phyloP scores from a whole-genome alignment of 2,329 filamentous ascomycete genomes.

The Orbilia brochopaga region DNA sequence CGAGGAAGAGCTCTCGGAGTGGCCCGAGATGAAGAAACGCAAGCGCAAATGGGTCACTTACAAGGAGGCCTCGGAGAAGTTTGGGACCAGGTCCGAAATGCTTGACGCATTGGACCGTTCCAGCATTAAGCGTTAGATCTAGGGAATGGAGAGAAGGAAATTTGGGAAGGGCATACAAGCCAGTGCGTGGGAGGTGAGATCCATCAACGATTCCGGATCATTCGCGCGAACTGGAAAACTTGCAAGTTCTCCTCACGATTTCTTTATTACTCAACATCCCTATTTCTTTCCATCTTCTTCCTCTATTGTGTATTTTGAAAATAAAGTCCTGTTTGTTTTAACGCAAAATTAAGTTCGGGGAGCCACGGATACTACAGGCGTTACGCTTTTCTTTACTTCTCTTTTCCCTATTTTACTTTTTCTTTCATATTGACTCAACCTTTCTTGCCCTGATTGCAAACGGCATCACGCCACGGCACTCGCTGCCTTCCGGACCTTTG shows the following conservation, averaged over 20 bases:
- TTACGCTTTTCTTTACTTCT: slow-evolving; percentile 14
- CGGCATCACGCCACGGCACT: not conserved
- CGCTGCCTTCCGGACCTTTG: slow-evolving; percentile 7
- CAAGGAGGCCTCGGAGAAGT: slow-evolving; percentile 75
- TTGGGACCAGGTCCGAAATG: slow-evolving; percentile 80
- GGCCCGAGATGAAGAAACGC: slow-evolving; percentile 94
- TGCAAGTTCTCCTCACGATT: not conserved
- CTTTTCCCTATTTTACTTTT: slow-evolving; percentile 4
- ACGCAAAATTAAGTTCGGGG: slow-evolving; percentile 21
- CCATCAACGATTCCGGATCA: not conserved
- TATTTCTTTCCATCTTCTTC: slow-evolving; percentile 15
- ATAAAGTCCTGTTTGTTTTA: slow-evolving; percentile 35
- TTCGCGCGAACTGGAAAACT: not conserved
- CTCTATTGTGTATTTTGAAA: slow-evolving; percentile 42
- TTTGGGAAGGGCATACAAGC: not conserved
- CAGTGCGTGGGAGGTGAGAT: not conserved
- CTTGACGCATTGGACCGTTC: slow-evolving; percentile 78
- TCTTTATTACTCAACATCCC: slow-evolving; percentile 2
- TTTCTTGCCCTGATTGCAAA: not conserved
- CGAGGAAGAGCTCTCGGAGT: slow-evolving; percentile 79
- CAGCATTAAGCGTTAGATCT: slow-evolving; percentile 41
- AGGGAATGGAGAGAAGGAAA: slow-evolving; percentile 18
- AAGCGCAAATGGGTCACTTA: slow-evolving; percentile 89
- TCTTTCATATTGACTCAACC: not conserved
- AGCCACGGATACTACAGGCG: slow-evolving; percentile 42